A percentile compares a stretch with the other conserved stretches of the same genome.
Conservation (phyloP, 345 rosid species). For the Lepidium didymum region DNA sequence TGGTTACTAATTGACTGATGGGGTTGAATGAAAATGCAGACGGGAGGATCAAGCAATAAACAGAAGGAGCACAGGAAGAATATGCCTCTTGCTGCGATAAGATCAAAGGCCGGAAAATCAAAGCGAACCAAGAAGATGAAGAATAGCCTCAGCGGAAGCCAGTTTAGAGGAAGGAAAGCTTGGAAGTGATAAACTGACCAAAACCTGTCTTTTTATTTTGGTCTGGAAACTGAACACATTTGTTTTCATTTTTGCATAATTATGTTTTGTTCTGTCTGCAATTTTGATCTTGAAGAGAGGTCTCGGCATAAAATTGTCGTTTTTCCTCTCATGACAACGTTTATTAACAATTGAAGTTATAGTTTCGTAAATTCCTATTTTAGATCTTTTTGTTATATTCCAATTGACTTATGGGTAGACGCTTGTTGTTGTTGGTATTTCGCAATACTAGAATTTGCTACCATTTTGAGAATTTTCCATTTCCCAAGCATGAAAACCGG, state of each 20-base stretch:
- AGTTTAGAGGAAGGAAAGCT: constrained; percentile 81
- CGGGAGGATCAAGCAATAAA: constrained; percentile 72
- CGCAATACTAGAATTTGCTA: not conserved
- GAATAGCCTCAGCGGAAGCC: constrained; percentile 43
- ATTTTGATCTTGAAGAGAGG: not conserved
- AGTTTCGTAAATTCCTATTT: not conserved
- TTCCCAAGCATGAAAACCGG: not conserved
- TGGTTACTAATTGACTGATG: not conserved
- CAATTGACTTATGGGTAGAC: not conserved
- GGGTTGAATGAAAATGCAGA: constrained; percentile 33
- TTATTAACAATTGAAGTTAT: not conserved
- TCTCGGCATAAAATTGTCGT: not conserved
- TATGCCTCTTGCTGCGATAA: constrained; percentile 81
- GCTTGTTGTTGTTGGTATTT: not conserved
- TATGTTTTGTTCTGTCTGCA: not conserved
- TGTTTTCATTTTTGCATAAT: not conserved
- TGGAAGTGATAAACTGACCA: constrained; percentile 49
- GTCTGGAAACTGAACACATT: constrained; percentile 2
- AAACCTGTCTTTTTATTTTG: not conserved
- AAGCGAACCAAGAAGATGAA: constrained; percentile 48
- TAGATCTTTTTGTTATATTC: not conserved
- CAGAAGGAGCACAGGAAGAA: constrained; percentile 85
- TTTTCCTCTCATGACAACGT: not conserved
- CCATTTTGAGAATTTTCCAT: not conserved
- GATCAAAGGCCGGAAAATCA: constrained; percentile 47